phyloP scores from a whole-genome alignment of 352 stramenopile species.

The Globisporangium perplexum region DNA sequence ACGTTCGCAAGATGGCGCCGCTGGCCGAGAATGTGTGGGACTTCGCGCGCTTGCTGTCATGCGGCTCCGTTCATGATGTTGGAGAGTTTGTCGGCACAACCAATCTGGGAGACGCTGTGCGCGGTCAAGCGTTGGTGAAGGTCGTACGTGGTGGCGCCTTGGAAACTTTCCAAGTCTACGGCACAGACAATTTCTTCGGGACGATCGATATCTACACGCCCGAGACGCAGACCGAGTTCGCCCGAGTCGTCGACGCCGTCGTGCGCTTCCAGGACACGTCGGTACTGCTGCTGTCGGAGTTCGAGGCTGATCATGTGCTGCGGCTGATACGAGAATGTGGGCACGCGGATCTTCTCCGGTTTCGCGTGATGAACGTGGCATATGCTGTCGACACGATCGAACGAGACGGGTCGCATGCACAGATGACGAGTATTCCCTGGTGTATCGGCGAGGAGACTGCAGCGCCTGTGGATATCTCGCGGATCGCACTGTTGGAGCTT shows the following conservation, averaged over 20 bases:
- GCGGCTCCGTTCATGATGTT: constrained; percentile 3
- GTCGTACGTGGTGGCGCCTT: constrained; percentile 14
- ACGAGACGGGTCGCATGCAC: neutral
- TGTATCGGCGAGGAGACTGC: constrained; percentile 1
- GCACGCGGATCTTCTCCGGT: neutral
- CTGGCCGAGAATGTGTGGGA: constrained; percentile 19
- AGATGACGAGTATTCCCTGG: neutral
- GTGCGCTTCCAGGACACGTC: constrained; percentile 33
- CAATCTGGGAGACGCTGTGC: neutral
- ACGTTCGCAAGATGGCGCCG: constrained; percentile 8
- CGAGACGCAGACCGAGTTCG: constrained; percentile 15
- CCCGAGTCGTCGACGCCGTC: constrained; percentile 29
- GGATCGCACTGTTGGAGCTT: constrained; percentile 14
- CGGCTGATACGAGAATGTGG: neutral
- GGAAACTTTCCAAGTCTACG: constrained; percentile 21
- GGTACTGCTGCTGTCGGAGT: constrained; percentile 6
- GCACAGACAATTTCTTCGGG: constrained; percentile 40
- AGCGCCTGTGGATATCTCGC: neutral
- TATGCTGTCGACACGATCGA: neutral
- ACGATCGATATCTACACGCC: constrained; percentile 5
- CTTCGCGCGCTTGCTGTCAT: constrained; percentile 11
- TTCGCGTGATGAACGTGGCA: neutral
- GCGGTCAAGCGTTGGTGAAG: constrained; percentile 2
- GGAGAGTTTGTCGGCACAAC: neutral
- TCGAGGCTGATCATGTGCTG: constrained; percentile 4